These are phyloP conservation scores for Neopestalotiopsis rosae DNA, from an alignment of 2,329 filamentous ascomycete genomes.

Conservation along the genomic window DNA sequence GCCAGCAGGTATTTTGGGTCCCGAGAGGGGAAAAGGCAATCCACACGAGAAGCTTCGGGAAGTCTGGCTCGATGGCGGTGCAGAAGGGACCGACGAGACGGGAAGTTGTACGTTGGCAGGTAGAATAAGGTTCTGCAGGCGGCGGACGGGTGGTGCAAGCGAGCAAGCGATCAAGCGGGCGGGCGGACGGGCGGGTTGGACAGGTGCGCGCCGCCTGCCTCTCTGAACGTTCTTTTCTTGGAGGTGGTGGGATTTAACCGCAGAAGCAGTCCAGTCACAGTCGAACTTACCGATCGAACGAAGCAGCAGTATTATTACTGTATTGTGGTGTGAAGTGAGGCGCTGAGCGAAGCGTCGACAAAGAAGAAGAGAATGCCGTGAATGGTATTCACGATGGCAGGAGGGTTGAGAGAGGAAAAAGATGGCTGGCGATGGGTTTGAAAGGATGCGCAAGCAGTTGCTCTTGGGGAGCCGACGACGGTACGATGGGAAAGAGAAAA, in stretches of 20 bases:
- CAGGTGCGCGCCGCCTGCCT: background rate
- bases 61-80: slow-evolving; percentile 3
- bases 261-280: background rate
- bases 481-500: slow-evolving; percentile 31
- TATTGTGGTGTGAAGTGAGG: background rate
- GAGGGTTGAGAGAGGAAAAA: slow-evolving; percentile 13
- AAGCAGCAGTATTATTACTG: slow-evolving; percentile 9
- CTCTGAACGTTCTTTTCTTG: background rate
- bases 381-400: slow-evolving; percentile 6
- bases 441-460: slow-evolving; percentile 11
- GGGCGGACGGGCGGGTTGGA: background rate
- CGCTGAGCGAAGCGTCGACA: slow-evolving; percentile 1
- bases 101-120: slow-evolving; percentile 4
- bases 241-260: background rate
- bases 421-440: slow-evolving; percentile 23
- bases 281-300: slow-evolving; percentile 11
- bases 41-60: background rate
- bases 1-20: background rate
- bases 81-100: slow-evolving; percentile 1
- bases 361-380: slow-evolving; percentile 4
- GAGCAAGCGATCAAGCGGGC: background rate
- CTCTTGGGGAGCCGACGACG: slow-evolving; percentile 16
- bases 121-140: slow-evolving; percentile 10
- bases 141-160: background rate
- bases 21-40: slow-evolving; percentile 10